Percentiles rank a stretch among this genome's conserved stretches.
Evolutionary conservation across 106 monocot genomes (phyloP).

Genomic region (Dactylorhiza incarnata): DNA sequence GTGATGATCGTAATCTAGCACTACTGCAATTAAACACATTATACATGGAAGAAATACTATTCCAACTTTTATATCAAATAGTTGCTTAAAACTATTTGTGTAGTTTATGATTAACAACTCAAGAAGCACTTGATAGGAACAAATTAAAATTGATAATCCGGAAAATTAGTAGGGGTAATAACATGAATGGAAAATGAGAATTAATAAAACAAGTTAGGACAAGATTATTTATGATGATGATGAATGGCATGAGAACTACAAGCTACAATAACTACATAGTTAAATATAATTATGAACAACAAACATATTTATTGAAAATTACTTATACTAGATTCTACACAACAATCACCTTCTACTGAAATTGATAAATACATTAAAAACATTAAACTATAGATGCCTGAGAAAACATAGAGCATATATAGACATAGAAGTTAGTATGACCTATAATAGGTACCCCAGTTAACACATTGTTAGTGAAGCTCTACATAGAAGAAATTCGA

Average conservation of each 20-base stretch:
- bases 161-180: too few species aligned
- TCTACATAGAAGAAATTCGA: background rate
- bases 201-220: too few species aligned
- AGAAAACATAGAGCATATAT: background rate
- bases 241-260: background rate
- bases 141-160: too few species aligned
- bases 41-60: background rate
- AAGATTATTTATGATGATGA: too few species aligned
- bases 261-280: background rate
- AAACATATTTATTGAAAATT: background rate
- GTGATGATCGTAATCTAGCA: background rate
- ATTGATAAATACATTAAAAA: background rate
- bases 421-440: background rate
- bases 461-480: background rate
- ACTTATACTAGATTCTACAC: background rate
- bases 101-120: too few species aligned
- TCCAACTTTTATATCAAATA: background rate
- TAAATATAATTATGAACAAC: background rate
- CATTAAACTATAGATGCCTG: background rate
- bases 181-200: too few species aligned
- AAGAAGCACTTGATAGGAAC: too few species aligned
- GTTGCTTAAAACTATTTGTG: too few species aligned
- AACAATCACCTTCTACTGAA: background rate
- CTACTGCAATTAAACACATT: background rate
- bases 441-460: background rate